Percentiles rank a stretch among this genome's conserved stretches.
Evolutionary conservation across 345 rosid species (phyloP).

Genomic region (Brassica rapa): DNA sequence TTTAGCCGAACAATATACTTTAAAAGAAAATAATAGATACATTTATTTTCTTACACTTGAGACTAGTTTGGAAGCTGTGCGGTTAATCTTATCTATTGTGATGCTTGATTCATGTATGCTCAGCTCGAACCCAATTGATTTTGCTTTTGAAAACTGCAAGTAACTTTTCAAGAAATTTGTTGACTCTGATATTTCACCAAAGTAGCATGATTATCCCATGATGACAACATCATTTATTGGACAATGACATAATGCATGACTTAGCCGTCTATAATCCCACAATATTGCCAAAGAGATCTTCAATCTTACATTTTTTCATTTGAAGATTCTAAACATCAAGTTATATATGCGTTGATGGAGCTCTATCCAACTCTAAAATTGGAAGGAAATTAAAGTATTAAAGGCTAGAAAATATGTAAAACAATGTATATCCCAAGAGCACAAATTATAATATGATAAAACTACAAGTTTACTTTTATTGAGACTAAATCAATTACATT

Average conservation of each 20-base stretch:
- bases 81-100: neutral
- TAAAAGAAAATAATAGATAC: neutral
- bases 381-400: neutral
- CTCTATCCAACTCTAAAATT: neutral
- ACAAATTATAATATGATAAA: neutral
- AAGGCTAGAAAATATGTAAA: neutral
- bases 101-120: neutral
- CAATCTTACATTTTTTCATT: neutral
- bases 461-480: too few relatives aligned
- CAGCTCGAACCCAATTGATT: neutral
- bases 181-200: neutral
- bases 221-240: neutral
- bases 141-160: neutral
- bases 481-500: too few relatives aligned
- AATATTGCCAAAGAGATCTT: neutral
- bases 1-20: neutral
- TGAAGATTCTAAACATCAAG: neutral
- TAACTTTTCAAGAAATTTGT: neutral
- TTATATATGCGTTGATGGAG: neutral
- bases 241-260: neutral
- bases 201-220: neutral
- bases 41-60: neutral
- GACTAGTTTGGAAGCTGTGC: neutral
- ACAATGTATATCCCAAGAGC: neutral
- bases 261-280: neutral